Percentiles rank a stretch among this genome's conserved stretches.
These are phyloP conservation scores for Colletotrichum tropicicola DNA, from an alignment of 2,329 filamentous ascomycete species.

Conservation along the genomic window DNA sequence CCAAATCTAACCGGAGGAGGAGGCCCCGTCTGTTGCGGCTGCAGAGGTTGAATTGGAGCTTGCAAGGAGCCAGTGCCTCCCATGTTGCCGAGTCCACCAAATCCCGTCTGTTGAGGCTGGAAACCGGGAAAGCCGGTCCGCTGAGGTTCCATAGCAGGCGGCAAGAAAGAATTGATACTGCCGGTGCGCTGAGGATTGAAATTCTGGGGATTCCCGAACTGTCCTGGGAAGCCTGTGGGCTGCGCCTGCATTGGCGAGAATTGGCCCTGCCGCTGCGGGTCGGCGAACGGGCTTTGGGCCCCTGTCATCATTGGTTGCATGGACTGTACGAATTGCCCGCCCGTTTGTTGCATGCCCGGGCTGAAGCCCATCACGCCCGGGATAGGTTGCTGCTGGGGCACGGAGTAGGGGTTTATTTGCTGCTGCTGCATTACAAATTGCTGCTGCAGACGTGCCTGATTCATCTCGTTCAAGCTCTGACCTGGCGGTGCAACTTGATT, in stretches of 20 bases:
- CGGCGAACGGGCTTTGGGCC: constrained; percentile 48
- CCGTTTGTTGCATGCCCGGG: constrained; percentile 38
- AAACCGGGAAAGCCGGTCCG: constrained; percentile 58
- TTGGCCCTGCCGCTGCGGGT: constrained; percentile 48
- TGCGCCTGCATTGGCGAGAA: constrained; percentile 66
- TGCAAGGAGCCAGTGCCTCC: constrained; percentile 25
- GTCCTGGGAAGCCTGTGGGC: constrained; percentile 66
- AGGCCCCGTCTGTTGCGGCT: constrained; percentile 67
- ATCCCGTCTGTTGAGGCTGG: constrained; percentile 59
- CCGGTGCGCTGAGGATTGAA: constrained; percentile 52
- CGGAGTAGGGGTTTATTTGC: constrained; percentile 44
- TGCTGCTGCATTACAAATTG: constrained; percentile 60
- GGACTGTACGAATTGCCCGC: constrained; percentile 53
- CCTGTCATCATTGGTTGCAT: constrained; percentile 63
- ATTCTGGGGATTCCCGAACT: constrained; percentile 57
- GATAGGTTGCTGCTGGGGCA: constrained; percentile 41
- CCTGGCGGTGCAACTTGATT: constrained; percentile 75
- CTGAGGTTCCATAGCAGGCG: constrained; percentile 68
- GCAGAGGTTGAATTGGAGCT: constrained; percentile 54
- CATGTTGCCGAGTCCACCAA: constrained; percentile 55
- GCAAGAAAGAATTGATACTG: constrained; percentile 66
- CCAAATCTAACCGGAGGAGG: constrained; percentile 91
- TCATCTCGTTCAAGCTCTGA: constrained; percentile 80
- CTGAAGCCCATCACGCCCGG: constrained; percentile 47
- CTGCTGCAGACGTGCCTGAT: constrained; percentile 72